Conservation (phyloP, 2,329 filamentous ascomycete genomes). For the Thyridium curvatum region DNA sequence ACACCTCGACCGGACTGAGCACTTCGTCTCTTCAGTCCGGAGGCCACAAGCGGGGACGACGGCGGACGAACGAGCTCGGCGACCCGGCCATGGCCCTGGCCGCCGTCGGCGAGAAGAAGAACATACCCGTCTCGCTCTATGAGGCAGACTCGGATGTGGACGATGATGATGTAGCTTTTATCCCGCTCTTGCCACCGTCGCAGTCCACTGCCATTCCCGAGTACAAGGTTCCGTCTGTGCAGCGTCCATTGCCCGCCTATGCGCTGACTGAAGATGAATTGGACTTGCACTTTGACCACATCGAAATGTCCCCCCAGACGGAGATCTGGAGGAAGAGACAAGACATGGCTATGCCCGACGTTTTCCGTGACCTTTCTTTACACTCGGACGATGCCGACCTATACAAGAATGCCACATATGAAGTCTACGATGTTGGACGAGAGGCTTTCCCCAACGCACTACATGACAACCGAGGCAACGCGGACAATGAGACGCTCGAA, state of each 20-base stretch:
- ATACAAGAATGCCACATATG: conserved; percentile 45
- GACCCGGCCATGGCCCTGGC: not conserved
- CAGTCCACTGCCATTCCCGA: conserved; percentile 48
- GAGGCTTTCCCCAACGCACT: conserved; percentile 34
- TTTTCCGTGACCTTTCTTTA: conserved; percentile 15
- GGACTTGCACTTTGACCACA: conserved; percentile 31
- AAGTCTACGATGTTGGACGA: conserved; percentile 48
- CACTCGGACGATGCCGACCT: conserved; percentile 24
- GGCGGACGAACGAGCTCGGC: conserved; percentile 6
- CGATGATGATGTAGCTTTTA: conserved; percentile 8
- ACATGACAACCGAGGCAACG: conserved; percentile 27
- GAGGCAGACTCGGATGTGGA: conserved; percentile 5
- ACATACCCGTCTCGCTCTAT: conserved; percentile 6
- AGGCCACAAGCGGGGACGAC: conserved; percentile 2
- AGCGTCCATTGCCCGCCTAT: conserved; percentile 3
- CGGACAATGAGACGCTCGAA: conserved; percentile 29
- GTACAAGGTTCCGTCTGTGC: conserved; percentile 21
- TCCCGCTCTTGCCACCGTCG: conserved; percentile 14
- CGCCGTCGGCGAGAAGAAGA: not conserved
- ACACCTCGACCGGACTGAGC: conserved; percentile 5
- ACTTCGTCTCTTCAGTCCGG: conserved; percentile 1
- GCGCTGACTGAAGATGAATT: conserved; percentile 33
- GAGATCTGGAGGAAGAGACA: conserved; percentile 22
- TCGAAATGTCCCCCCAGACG: conserved; percentile 28
- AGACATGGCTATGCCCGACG: conserved; percentile 22